These are phyloP conservation scores for Phytophthora aleatoria DNA, from an alignment of 352 stramenopile species.

Conservation along the genomic window DNA sequence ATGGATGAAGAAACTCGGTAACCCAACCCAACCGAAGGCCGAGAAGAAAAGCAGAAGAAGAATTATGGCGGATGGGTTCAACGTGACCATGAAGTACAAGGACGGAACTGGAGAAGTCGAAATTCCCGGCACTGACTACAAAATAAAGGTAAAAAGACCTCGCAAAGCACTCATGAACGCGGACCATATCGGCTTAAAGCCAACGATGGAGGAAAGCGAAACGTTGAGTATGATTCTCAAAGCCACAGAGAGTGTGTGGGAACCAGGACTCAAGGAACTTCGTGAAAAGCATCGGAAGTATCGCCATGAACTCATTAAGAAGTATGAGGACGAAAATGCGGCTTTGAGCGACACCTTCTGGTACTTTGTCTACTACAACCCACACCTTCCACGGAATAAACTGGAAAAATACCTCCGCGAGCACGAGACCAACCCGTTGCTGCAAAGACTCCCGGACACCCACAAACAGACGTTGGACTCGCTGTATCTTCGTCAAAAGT, in stretches of 20 bases:
- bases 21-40: neutral
- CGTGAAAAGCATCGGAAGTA: neutral
- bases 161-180: neutral
- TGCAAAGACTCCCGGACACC: neutral
- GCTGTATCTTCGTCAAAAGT: constrained; percentile 1
- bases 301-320: neutral
- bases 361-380: constrained; percentile 12
- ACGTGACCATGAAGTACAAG: neutral
- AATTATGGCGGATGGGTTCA: neutral
- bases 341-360: constrained; percentile 4
- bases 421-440: neutral
- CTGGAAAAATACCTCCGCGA: neutral
- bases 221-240: neutral
- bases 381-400: neutral
- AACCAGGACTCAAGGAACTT: neutral
- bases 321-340: neutral
- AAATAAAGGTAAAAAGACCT: neutral
- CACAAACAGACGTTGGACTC: neutral
- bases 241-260: neutral
- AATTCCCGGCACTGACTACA: neutral
- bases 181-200: neutral
- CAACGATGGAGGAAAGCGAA: neutral
- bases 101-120: constrained; percentile 1
- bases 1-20: neutral
- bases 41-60: neutral